These are phyloP conservation scores for Lumnitzera littorea DNA, from an alignment of 345 rosid genomes.

Conservation along the genomic window DNA sequence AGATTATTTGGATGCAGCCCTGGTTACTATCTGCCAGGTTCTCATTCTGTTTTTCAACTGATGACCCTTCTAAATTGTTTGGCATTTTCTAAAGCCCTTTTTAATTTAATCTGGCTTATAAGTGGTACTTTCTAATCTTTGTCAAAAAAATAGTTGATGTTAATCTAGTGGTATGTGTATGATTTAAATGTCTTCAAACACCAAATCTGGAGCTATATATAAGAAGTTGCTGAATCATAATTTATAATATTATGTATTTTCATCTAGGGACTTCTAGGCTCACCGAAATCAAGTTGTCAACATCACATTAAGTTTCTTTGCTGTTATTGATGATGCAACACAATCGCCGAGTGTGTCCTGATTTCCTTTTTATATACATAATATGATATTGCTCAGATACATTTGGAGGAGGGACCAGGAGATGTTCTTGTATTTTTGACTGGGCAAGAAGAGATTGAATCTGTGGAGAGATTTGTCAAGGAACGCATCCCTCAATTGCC, in stretches of 20 bases:
- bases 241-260: no score
- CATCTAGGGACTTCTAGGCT: no score
- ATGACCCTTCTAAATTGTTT: not conserved
- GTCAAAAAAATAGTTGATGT: not conserved
- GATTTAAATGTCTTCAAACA: no score
- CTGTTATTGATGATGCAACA: no score
- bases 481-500: conserved; percentile 60
- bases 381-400: conserved; percentile 45
- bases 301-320: no score
- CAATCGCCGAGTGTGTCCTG: not conserved
- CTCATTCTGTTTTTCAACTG: not conserved
- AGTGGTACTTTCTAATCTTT: not conserved
- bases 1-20: conserved; percentile 77
- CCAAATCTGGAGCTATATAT: no score
- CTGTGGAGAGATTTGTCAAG: conserved; percentile 61
- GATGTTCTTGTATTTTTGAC: conserved; percentile 92
- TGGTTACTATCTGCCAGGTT: conserved; percentile 86
- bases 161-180: no score
- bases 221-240: no score
- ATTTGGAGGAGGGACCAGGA: conserved; percentile 70
- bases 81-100: not conserved
- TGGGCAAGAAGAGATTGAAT: conserved; percentile 96
- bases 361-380: not conserved
- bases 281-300: no score
- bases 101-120: no score